These are phyloP conservation scores for Thamnidium elegans DNA, from an alignment of 192 early-diverging fungal species.

Conservation along the genomic window DNA sequence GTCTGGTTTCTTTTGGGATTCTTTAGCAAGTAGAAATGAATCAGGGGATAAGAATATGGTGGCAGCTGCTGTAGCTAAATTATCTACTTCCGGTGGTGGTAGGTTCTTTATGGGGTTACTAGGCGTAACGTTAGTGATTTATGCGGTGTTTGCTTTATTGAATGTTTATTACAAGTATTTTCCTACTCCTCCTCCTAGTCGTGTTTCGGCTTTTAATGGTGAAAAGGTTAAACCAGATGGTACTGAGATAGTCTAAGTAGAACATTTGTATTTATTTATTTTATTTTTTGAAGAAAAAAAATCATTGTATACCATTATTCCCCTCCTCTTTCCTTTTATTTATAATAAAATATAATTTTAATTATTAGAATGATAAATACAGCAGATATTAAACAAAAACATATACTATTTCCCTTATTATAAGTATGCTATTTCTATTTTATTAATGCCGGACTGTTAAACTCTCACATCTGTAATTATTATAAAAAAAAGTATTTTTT, in stretches of 20 bases:
- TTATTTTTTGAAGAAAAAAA: too few species aligned
- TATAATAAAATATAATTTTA: too few species aligned
- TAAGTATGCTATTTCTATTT: too few species aligned
- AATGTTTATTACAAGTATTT: slow-evolving; percentile 40
- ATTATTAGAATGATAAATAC: too few species aligned
- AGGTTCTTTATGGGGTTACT: slow-evolving; percentile 30
- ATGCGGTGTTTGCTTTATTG: slow-evolving; percentile 33
- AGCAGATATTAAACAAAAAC: too few species aligned
- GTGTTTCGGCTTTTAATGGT: slow-evolving; percentile 1
- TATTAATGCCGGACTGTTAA: too few species aligned
- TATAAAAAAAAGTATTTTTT: neutral
- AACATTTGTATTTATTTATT: too few species aligned
- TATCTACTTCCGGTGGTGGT: slow-evolving; percentile 25
- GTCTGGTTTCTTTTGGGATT: slow-evolving; percentile 35
- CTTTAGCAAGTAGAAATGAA: slow-evolving; percentile 20
- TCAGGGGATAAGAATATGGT: slow-evolving; percentile 28
- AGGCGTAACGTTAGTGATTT: slow-evolving; percentile 32
- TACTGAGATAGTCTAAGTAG: too few species aligned
- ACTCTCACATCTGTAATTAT: too few species aligned
- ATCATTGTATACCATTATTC: too few species aligned
- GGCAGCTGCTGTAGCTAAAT: slow-evolving; percentile 29
- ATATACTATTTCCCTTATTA: too few species aligned
- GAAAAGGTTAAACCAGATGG: neutral
- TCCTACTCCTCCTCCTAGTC: slow-evolving; percentile 33
- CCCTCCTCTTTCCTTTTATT: too few species aligned